Evolutionary conservation across 2,329 filamentous ascomycete species (phyloP).

Genomic region (Didymella exigua): DNA sequence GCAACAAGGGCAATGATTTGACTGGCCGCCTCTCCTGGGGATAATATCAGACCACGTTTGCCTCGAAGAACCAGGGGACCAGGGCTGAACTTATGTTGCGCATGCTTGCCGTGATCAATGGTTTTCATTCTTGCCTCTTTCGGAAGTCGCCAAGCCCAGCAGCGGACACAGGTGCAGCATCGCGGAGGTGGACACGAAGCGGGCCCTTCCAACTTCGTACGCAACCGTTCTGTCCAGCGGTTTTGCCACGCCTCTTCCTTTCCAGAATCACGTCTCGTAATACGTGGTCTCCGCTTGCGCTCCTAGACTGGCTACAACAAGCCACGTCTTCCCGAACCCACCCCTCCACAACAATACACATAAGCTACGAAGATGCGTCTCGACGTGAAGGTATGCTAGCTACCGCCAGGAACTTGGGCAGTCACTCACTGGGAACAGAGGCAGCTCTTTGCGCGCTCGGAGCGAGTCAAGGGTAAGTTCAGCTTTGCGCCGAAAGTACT

Average conservation of each 20-base stretch:
- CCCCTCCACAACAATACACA: conserved; percentile 36
- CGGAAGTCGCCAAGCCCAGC: conserved; percentile 41
- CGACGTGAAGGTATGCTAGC: conserved; percentile 51
- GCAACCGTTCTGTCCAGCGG: conserved; percentile 13
- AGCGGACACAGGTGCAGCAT: conserved; percentile 32
- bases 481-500: background rate
- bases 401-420: background rate
- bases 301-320: conserved; percentile 45
- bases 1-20: background rate
- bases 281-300: conserved; percentile 21
- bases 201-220: conserved; percentile 8
- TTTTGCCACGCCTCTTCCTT: background rate
- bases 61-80: background rate
- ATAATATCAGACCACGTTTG: background rate
- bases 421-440: conserved; percentile 62
- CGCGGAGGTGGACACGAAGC: conserved; percentile 10
- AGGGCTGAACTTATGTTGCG: conserved; percentile 22
- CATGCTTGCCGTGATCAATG: conserved; percentile 31
- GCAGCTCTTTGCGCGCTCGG: conserved; percentile 84
- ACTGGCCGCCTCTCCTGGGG: background rate
- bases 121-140: conserved; percentile 24
- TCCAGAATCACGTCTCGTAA: background rate
- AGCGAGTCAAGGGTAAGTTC: conserved; percentile 76
- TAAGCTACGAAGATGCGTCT: conserved; percentile 50
- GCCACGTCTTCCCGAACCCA: conserved; percentile 46